These are phyloP conservation scores for Taphrina wiesneri DNA, from an alignment of 1,139 yeast genomes.

Conservation along the genomic window DNA sequence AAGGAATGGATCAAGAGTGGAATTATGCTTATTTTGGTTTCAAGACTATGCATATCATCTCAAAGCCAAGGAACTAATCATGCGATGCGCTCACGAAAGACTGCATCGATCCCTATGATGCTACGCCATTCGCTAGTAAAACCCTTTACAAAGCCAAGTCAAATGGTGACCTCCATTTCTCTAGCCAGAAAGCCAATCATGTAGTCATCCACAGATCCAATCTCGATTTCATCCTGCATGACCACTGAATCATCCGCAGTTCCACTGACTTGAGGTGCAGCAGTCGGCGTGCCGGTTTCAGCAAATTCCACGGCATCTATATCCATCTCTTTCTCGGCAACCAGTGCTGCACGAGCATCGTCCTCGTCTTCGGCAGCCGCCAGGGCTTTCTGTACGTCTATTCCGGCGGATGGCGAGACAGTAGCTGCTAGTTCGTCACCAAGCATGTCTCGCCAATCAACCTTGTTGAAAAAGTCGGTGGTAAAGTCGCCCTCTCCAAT, in stretches of 20 bases:
- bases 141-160: background rate
- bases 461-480: slow-evolving; percentile 87
- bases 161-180: slow-evolving; percentile 14
- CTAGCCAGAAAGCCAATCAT: slow-evolving; percentile 83
- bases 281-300: slow-evolving; percentile 35
- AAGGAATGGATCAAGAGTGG: too few relatives aligned
- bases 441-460: slow-evolving; percentile 84
- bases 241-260: slow-evolving; percentile 38
- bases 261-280: background rate
- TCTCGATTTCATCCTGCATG: slow-evolving; percentile 60
- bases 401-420: slow-evolving; percentile 40
- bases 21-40: background rate
- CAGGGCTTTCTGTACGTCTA: slow-evolving; percentile 62
- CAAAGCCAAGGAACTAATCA: background rate
- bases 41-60: background rate
- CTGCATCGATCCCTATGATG: background rate
- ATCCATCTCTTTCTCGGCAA: slow-evolving; percentile 84
- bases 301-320: slow-evolving; percentile 79
- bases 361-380: slow-evolving; percentile 97
- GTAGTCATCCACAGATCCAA: slow-evolving; percentile 93
- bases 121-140: background rate
- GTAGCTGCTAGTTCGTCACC: slow-evolving; percentile 53
- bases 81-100: background rate
- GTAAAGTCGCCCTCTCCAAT: slow-evolving; percentile 98
- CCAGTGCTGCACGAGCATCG: slow-evolving; percentile 87